Evolutionary conservation across 257 asterid species (phyloP).

Genomic region (Solanum piurae): DNA sequence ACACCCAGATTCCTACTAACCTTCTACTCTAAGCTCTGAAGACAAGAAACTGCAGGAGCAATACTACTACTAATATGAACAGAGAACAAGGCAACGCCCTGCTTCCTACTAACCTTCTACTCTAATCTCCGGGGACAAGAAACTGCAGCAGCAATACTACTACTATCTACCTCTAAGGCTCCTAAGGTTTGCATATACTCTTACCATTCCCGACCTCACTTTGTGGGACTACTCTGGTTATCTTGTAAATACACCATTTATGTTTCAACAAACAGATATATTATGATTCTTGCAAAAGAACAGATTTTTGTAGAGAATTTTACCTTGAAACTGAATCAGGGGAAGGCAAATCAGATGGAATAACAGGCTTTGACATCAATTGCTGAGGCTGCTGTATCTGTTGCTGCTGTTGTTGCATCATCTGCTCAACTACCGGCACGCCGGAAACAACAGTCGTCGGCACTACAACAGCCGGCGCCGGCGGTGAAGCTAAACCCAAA

Average conservation of each 20-base stretch:
- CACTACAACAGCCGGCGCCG: not conserved
- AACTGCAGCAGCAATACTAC: not conserved
- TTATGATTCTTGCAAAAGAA: not conserved
- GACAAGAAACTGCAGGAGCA: not conserved
- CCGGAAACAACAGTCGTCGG: not conserved
- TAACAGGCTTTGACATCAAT: not conserved
- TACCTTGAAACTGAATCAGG: constrained; percentile 13
- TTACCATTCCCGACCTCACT: not conserved
- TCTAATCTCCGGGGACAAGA: not conserved
- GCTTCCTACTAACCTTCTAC: not conserved
- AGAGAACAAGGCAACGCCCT: not conserved
- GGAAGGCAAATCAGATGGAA: constrained; percentile 4
- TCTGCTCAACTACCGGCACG: not conserved
- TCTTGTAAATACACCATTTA: not conserved
- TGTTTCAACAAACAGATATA: not conserved
- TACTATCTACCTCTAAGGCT: not conserved
- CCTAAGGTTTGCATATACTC: not conserved
- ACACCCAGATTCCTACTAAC: not conserved
- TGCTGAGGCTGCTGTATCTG: constrained; percentile 1
- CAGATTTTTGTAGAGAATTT: not conserved
- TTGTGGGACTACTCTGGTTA: not conserved
- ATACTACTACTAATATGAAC: not conserved
- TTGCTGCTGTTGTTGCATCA: not conserved
- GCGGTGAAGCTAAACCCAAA: constrained; percentile 1
- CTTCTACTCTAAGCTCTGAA: not conserved